These are phyloP conservation scores for Escallonia herrerae DNA, from an alignment of 129 eudicot species.

Conservation along the genomic window DNA sequence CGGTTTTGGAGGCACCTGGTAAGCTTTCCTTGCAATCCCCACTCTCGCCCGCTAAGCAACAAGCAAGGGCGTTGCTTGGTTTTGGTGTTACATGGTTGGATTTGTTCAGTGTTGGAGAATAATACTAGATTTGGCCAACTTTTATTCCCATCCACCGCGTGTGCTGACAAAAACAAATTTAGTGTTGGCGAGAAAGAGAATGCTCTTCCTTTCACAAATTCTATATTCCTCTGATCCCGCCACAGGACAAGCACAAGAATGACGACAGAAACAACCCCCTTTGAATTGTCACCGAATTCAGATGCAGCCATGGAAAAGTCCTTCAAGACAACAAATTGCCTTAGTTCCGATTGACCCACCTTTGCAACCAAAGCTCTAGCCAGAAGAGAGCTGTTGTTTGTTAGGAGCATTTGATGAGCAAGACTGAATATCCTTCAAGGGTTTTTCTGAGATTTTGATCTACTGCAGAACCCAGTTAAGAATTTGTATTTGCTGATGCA, in stretches of 20 bases:
- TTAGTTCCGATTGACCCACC: slow-evolving; percentile 22
- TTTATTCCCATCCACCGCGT: slow-evolving; percentile 27
- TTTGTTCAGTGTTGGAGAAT: slow-evolving; percentile 15
- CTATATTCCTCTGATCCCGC: slow-evolving; percentile 33
- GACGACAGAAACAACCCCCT: slow-evolving; percentile 40
- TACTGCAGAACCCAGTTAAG: slow-evolving; percentile 26
- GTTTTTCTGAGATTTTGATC: slow-evolving; percentile 25
- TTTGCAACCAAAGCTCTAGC: slow-evolving; percentile 10
- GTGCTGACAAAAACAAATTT: slow-evolving; percentile 15
- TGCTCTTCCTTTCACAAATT: slow-evolving; percentile 17
- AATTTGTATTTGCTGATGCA: slow-evolving; percentile 14
- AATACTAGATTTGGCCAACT: slow-evolving; percentile 21
- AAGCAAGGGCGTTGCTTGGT: slow-evolving; percentile 19
- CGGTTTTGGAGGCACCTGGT: slow-evolving; percentile 11
- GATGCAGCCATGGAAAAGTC: slow-evolving; percentile 29
- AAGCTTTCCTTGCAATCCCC: slow-evolving; percentile 25
- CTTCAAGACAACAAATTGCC: slow-evolving; percentile 32
- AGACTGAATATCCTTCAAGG: slow-evolving; percentile 7
- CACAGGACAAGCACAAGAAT: slow-evolving; percentile 32
- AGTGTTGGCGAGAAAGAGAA: slow-evolving; percentile 8
- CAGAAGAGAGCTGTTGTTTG: slow-evolving; percentile 17
- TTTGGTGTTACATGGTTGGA: slow-evolving; percentile 31
- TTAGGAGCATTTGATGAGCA: slow-evolving; percentile 6
- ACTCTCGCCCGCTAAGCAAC: slow-evolving; percentile 34
- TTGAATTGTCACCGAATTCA: slow-evolving; percentile 24